Conservation (phyloP, 1,284 basidiomycete genomes). For the Exobasidium cylindrosporum region DNA sequence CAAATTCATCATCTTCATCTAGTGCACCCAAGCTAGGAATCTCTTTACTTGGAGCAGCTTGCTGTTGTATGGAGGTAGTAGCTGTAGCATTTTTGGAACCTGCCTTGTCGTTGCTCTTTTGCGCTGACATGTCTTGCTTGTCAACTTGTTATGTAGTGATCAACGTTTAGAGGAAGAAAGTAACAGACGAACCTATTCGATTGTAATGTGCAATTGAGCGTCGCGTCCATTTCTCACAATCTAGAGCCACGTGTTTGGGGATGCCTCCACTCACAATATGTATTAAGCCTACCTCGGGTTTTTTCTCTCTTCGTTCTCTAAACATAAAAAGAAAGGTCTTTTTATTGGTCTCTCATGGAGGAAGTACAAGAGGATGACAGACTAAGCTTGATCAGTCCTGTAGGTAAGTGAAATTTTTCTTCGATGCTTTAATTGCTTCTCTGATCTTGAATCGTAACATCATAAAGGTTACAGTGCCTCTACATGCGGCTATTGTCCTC, state of each 20-base stretch:
- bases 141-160: no score
- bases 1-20: constrained; percentile 55
- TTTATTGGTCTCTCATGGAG: no score
- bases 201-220: no score
- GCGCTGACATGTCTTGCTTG: constrained; percentile 5
- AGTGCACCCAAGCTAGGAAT: constrained; percentile 47
- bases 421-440: neutral
- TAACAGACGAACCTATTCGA: no score
- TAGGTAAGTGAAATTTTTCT: constrained; percentile 2
- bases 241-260: no score
- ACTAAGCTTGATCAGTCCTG: constrained; percentile 12
- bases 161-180: no score
- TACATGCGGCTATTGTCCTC: constrained; percentile 59
- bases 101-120: neutral
- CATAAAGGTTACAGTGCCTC: constrained; percentile 45
- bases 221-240: no score
- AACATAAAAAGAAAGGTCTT: no score
- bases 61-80: constrained; percentile 7
- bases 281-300: no score
- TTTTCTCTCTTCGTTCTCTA: no score
- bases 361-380: neutral
- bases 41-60: constrained; percentile 9
- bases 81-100: constrained; percentile 53
- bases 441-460: no score
- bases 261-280: no score